These are phyloP conservation scores for Suillus discolor DNA, from an alignment of 768 basidiomycete species.

Conservation along the genomic window DNA sequence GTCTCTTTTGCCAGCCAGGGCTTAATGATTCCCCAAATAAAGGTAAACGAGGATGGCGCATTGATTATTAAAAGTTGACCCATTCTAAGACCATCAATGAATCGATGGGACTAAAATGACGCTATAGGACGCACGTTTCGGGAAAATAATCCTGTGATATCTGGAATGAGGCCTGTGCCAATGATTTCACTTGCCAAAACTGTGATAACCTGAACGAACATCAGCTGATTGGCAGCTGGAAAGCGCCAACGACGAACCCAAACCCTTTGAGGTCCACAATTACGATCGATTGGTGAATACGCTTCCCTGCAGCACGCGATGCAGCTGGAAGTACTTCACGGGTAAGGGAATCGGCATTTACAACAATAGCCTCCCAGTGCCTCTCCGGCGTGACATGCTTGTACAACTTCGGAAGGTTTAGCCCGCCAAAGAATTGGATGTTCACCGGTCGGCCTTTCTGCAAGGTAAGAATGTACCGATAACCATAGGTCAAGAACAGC, in stretches of 20 bases:
- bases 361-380: conserved; percentile 65
- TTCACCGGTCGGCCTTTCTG: conserved; percentile 75
- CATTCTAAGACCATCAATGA: conserved; percentile 48
- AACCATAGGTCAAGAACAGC: background rate
- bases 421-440: conserved; percentile 61
- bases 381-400: conserved; percentile 57
- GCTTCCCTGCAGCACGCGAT: conserved; percentile 52
- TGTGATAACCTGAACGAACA: conserved; percentile 50
- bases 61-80: conserved; percentile 72
- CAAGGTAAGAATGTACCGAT: background rate
- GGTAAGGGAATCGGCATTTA: conserved; percentile 64
- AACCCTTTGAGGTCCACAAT: conserved; percentile 75
- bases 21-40: conserved; percentile 70
- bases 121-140: conserved; percentile 56
- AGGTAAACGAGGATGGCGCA: conserved; percentile 71
- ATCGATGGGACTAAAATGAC: background rate
- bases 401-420: conserved; percentile 61
- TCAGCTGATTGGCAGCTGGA: background rate
- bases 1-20: conserved; percentile 79
- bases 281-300: conserved; percentile 55
- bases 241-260: conserved; percentile 43
- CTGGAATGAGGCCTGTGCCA: conserved; percentile 66
- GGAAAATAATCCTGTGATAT: conserved; percentile 81
- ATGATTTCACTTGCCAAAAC: conserved; percentile 76
- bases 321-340: conserved; percentile 72